Base-by-base conservation (phyloP, 768 basidiomycete species). In the Obba rivulosa region DNA sequence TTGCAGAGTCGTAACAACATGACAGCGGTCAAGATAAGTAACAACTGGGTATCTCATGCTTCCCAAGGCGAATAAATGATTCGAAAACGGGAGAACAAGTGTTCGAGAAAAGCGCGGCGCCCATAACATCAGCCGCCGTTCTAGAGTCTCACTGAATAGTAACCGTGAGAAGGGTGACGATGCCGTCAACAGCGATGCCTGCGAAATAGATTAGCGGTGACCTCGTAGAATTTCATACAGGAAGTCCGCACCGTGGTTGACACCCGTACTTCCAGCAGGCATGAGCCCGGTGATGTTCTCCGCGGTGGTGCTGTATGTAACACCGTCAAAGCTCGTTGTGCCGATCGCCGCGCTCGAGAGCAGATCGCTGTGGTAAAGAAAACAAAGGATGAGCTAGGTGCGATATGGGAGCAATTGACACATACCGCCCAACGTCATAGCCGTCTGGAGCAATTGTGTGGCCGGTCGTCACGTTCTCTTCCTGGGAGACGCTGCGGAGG, bases 161-260 rank as follows among this genome's bases (percentile, higher is more conserved):
- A 17, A 83, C 75, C 2, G 78, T 83, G 46, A 85, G 63, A 18
- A 83, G 56, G 1, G 72, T 72, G 14, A 78, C 74, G 28, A 75
- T 68, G 38, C 82, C 81, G 57, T 83, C 81, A 31, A 73, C 73
- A 3, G 82, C 73, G 45, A 83, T 85, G 23, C 69, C 81, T 81
- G 52, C 44, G 13, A 25, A 20, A 20, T 46, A 17, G 39, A 36
- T 13, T n/a, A 37, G 42, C 16, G 8, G 39, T 49, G 36, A 41
- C 38, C 10, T n/a, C n/a, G 34, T 13, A 31, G 36, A 14, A 39
- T 3, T 16, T 17, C 9, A 17, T 9, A 24, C n/a, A 20, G 41
- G 22, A 9, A 16, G n/a, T 25, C 35, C 41, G n/a, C 46, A 80
- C 78, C 76, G 28, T 78, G 77, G 48, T 80, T 78, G n/a, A 80